Evolutionary conservation across 441 rosid species (phyloP).

Genomic region (Pelargonium australe): DNA sequence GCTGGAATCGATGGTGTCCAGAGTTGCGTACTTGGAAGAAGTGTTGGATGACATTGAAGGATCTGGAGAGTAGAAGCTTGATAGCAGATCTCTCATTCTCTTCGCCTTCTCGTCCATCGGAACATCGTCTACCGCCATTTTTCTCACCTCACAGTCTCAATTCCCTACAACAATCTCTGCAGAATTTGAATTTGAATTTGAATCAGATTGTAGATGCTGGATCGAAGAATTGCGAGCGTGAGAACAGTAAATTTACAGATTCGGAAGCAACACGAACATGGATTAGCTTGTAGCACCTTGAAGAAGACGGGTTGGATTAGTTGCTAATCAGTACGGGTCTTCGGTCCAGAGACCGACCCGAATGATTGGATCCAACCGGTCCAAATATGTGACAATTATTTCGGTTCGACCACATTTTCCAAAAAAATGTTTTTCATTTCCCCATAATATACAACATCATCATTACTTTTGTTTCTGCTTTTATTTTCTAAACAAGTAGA

Average conservation of each 20-base stretch:
- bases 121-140: slow-evolving; percentile 57
- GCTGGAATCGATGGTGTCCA: slow-evolving; percentile 69
- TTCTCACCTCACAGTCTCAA: background rate
- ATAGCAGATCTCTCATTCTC: slow-evolving; percentile 96
- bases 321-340: background rate
- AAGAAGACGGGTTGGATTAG: slow-evolving; percentile 10
- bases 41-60: slow-evolving; percentile 48
- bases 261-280: background rate
- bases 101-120: slow-evolving; percentile 94
- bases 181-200: background rate
- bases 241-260: slow-evolving; percentile 1
- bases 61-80: slow-evolving; percentile 92
- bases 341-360: too few relatives aligned
- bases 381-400: too few relatives aligned
- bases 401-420: too few relatives aligned
- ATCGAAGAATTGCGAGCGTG: slow-evolving; percentile 1
- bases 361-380: too few relatives aligned
- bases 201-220: background rate
- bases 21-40: slow-evolving; percentile 40
- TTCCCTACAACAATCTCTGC: background rate
- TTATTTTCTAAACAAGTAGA: too few relatives aligned
- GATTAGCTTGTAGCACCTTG: background rate
- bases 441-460: too few relatives aligned
- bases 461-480: too few relatives aligned
- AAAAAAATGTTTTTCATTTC: too few relatives aligned